Evolutionary conservation across 106 monocot species (phyloP).

Genomic region (Platanthera guangdongensis): DNA sequence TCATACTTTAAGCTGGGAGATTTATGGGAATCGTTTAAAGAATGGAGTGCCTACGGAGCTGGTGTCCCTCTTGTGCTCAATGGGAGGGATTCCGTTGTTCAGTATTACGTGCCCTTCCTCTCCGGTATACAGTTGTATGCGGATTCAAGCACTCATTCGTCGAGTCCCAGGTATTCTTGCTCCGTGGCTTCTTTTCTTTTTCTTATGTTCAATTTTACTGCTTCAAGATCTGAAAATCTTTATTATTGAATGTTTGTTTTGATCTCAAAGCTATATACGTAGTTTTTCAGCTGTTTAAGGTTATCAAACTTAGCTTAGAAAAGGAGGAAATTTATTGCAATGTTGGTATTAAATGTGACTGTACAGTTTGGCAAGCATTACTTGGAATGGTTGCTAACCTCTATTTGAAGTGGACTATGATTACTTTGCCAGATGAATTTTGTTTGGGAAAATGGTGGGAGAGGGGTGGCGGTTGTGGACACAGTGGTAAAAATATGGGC

Average conservation of each 20-base stretch:
- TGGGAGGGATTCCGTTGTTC: slow-evolving; percentile 47
- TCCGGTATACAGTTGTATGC: slow-evolving; percentile 82
- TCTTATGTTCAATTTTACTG: background rate
- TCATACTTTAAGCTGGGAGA: slow-evolving; percentile 49
- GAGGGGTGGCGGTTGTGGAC: too few species aligned
- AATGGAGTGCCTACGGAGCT: slow-evolving; percentile 82
- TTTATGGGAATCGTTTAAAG: slow-evolving; percentile 65
- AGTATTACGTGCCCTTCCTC: slow-evolving; percentile 83
- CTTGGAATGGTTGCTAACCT: too few species aligned
- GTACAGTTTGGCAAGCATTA: too few species aligned
- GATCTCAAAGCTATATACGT: background rate
- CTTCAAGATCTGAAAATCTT: background rate
- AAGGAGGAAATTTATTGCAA: background rate
- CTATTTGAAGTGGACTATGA: too few species aligned
- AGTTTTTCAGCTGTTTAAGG: background rate
- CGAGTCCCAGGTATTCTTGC: slow-evolving; percentile 26
- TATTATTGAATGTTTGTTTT: background rate
- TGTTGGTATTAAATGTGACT: too few species aligned
- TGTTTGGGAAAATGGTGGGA: too few species aligned
- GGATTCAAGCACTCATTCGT: slow-evolving; percentile 12
- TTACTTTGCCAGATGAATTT: too few species aligned
- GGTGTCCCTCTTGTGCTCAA: slow-evolving; percentile 68
- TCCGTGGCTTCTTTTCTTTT: background rate
- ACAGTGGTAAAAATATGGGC: too few species aligned
- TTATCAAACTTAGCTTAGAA: background rate